phyloP scores from a whole-genome alignment of 2,329 filamentous ascomycete genomes.

The Pezicula neosporulosa region DNA sequence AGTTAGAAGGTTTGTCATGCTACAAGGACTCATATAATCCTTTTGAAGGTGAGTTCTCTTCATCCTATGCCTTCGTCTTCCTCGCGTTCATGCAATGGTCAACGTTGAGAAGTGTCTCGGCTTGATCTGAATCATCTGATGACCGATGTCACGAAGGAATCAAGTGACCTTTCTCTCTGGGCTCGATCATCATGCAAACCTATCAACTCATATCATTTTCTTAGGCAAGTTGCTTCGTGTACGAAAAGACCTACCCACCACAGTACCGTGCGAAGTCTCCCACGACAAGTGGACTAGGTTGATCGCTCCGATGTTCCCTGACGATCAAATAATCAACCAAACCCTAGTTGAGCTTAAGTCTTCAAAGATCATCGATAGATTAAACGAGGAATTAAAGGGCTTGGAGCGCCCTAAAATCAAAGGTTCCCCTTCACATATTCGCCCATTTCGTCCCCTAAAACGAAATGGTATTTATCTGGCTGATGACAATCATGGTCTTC shows the following conservation, averaged over 20 bases:
- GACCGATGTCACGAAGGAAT: not conserved
- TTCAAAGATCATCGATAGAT: constrained; percentile 35
- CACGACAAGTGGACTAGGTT: constrained; percentile 45
- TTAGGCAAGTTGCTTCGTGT: constrained; percentile 55
- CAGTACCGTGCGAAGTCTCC: constrained; percentile 36
- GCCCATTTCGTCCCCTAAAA: constrained; percentile 39
- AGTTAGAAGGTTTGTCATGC: constrained; percentile 9
- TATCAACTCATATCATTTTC: constrained; percentile 10
- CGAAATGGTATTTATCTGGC: constrained; percentile 47
- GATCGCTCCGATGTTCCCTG: constrained; percentile 52
- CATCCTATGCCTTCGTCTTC: too few species aligned
- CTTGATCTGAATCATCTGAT: too few species aligned
- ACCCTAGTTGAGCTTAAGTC: constrained; percentile 45
- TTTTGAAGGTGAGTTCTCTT: too few species aligned
- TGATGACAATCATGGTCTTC: constrained; percentile 59
- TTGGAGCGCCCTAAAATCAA: constrained; percentile 9
- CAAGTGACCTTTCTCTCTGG: not conserved
- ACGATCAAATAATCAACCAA: constrained; percentile 52
- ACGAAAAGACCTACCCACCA: constrained; percentile 52
- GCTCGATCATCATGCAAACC: not conserved
- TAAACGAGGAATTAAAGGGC: constrained; percentile 51
- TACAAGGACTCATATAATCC: too few species aligned
- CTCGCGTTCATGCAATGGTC: too few species aligned
- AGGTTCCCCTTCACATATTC: not conserved
- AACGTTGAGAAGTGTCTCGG: too few species aligned